Conservation (phyloP, 2,329 filamentous ascomycete genomes). For the Macroventuria anomochaeta region DNA sequence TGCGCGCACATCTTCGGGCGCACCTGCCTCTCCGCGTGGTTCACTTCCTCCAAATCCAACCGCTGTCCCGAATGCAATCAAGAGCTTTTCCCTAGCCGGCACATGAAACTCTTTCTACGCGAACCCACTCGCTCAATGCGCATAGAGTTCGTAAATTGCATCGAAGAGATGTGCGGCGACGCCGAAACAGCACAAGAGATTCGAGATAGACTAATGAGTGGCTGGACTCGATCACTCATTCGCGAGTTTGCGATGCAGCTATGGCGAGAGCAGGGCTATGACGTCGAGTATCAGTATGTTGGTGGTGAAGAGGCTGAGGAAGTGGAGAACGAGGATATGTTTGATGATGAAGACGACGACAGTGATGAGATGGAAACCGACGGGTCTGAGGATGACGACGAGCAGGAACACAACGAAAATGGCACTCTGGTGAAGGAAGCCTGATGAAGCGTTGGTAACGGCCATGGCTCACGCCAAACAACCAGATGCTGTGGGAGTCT, state of each 20-base stretch:
- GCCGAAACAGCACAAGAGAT: not conserved
- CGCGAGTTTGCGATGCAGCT: not conserved
- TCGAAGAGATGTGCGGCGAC: not conserved
- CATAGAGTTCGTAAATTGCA: not conserved
- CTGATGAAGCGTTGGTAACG: not conserved
- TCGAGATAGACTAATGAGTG: not conserved
- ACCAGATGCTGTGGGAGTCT: too few species aligned
- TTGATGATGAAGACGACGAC: not conserved
- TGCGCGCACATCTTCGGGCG: constrained; percentile 2
- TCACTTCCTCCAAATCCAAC: not conserved
- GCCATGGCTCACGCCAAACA: too few species aligned
- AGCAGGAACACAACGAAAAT: not conserved
- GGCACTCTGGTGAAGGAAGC: not conserved
- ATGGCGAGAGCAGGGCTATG: not conserved
- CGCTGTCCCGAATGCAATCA: constrained; percentile 6
- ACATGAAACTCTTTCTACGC: not conserved
- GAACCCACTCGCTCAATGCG: not conserved
- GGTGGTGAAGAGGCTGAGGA: not conserved
- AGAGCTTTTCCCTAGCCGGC: not conserved
- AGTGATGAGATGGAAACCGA: not conserved
- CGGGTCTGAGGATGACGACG: not conserved
- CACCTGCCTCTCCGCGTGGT: not conserved
- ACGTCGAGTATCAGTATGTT: not conserved
- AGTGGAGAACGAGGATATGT: not conserved
- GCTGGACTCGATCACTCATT: not conserved